Evolutionary conservation across 208 protist genomes (phyloP).

Genomic region (Paratrypanosoma confusum): DNA sequence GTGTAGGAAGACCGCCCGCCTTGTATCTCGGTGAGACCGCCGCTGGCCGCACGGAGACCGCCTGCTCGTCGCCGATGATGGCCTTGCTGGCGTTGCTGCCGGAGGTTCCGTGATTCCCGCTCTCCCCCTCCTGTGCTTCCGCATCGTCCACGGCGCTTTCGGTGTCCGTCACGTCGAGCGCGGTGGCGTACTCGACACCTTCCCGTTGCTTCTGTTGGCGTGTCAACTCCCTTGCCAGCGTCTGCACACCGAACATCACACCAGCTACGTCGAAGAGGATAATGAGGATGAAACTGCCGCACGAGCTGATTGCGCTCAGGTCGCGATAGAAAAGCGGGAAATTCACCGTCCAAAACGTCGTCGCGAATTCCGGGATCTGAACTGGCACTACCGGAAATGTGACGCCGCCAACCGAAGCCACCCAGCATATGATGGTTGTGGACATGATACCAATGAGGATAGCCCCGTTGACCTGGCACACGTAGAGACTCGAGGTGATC

Average conservation of each 20-base stretch:
- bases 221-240: no score
- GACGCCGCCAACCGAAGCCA: not conserved
- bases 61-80: not conserved
- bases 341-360: not conserved
- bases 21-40: no score
- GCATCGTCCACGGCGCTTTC: no score
- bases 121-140: no score
- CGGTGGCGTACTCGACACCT: not conserved
- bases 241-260: not conserved
- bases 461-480: not conserved
- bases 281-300: not conserved
- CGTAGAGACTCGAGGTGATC: not conserved
- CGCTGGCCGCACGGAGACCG: no score
- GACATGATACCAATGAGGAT: not conserved
- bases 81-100: not conserved
- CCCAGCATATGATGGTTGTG: conserved; percentile 1
- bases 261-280: not conserved
- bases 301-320: not conserved
- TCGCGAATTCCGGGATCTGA: not conserved
- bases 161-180: no score
- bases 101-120: no score
- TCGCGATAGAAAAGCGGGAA: not conserved
- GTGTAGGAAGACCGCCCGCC: no score
- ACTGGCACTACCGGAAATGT: not conserved
- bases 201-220: not conserved